Percentiles rank a stretch among this genome's conserved stretches.
These are phyloP conservation scores for Fusarium avenaceum DNA, from an alignment of 2,329 filamentous ascomycete species.

Conservation along the genomic window DNA sequence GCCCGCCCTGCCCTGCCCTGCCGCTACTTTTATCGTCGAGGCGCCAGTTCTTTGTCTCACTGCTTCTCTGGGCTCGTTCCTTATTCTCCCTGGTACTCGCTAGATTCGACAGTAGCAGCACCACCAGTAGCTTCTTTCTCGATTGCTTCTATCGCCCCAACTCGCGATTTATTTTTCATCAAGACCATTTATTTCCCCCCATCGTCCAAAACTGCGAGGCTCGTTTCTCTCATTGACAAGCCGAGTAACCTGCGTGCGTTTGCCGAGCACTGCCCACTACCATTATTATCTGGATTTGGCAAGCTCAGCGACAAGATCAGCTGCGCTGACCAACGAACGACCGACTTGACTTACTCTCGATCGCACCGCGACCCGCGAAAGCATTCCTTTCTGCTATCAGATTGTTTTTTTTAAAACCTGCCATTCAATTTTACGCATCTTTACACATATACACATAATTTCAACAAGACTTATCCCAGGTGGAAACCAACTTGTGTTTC, in stretches of 20 bases:
- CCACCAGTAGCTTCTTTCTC: slow-evolving; percentile 34
- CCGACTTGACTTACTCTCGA: slow-evolving; percentile 41
- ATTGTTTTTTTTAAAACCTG: slow-evolving; percentile 11
- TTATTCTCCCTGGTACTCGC: slow-evolving; percentile 47
- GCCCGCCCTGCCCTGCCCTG: slow-evolving; percentile 43
- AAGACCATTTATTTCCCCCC: slow-evolving; percentile 9
- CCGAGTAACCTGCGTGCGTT: slow-evolving; percentile 28
- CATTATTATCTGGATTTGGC: slow-evolving; percentile 23
- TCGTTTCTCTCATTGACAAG: slow-evolving; percentile 30
- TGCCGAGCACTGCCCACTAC: slow-evolving; percentile 33
- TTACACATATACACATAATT: slow-evolving; percentile 43
- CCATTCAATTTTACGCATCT: slow-evolving; percentile 33
- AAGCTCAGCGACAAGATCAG: slow-evolving; percentile 48
- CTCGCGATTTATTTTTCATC: slow-evolving; percentile 19
- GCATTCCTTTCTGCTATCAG: slow-evolving; percentile 42
- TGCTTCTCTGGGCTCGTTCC: slow-evolving; percentile 45
- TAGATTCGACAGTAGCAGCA: slow-evolving; percentile 46
- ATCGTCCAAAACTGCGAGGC: slow-evolving; percentile 16
- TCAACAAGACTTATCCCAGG: slow-evolving; percentile 40
- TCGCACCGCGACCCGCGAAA: slow-evolving; percentile 38
- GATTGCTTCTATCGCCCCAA: slow-evolving; percentile 37
- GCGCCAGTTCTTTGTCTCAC: slow-evolving; percentile 53
- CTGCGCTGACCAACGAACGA: slow-evolving; percentile 50
- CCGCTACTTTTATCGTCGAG: slow-evolving; percentile 48
- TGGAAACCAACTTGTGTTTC: slow-evolving; percentile 40